Base-by-base conservation (phyloP, 2,329 filamentous ascomycete species). In the Xylariales sp. region DNA sequence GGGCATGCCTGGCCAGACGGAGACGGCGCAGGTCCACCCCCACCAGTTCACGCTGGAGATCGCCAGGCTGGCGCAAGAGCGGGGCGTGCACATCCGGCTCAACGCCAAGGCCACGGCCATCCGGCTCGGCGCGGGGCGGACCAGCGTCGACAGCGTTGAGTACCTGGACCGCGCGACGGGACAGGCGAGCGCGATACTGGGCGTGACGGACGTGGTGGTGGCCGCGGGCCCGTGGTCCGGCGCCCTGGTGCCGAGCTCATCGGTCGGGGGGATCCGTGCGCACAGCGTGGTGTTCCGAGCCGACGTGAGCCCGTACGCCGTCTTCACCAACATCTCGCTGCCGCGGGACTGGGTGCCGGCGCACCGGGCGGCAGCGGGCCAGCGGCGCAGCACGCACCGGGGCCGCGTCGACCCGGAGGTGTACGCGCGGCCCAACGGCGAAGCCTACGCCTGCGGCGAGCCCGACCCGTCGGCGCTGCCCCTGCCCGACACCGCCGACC, bases 401-500 rank as follows among this genome's bases (percentile, higher is more conserved):
- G 74, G 80, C 19, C 75, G 75, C 14, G 88, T 88, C 11, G 82
- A 88, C 18, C 93, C 93, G 0, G 93, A 98, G 61, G 93, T 97
- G 45, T 98, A 98, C 58, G 86, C 93, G 1, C 76, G 93, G 4
- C 90, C 90, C 0, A 85, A 88, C 57, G 78, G 85, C 39, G 90
- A 95, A 57, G 84, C 95, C 10, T 98, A 98, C 60, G 90, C 88
- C 1, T 98, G 93, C 56, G 93, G 89, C 74, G 90, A 96, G 54
- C 88, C 88, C 16, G 93, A 98, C 56, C 74, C 75, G 2, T 60
- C 72, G 4, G 74, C 88, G 0, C n/a, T n/a, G n/a, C 83, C 88
- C 0, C 72, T 98, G 1, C 93, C 93, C 0, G 69, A 79, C 3
- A 83, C 83, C 0, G 81, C 85, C 4, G 85, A 87, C 47, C 72